Conservation (phyloP, 257 asterid species). For the Solanum pimpinellifolium region DNA sequence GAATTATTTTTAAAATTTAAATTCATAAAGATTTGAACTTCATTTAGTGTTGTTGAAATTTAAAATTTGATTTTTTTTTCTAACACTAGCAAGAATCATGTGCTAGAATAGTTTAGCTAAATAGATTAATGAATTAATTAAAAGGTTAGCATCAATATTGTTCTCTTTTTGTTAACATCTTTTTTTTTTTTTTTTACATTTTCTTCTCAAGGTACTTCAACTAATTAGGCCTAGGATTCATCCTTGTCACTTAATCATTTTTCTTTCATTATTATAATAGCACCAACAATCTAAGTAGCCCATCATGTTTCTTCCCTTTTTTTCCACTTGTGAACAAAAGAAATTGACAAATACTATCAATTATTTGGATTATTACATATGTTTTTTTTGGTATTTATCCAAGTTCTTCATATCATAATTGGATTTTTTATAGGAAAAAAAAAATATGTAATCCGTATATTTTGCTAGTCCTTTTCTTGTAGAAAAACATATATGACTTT, state of each 20-base stretch:
- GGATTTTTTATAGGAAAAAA: background rate
- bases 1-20: background rate
- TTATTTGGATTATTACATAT: background rate
- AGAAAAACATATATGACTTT: background rate
- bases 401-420: too few species aligned
- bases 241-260: background rate
- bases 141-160: background rate
- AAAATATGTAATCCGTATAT: too few species aligned
- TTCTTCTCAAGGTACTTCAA: constrained; percentile 3
- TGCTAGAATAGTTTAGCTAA: background rate
- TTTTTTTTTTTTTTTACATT: background rate
- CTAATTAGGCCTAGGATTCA: background rate
- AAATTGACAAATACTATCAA: background rate
- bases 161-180: constrained; percentile 10
- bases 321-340: background rate
- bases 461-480: background rate
- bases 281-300: background rate
- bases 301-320: background rate
- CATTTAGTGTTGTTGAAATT: background rate
- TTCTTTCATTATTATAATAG: background rate
- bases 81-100: background rate
- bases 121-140: background rate
- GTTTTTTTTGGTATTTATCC: too few species aligned
- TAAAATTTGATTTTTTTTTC: background rate
- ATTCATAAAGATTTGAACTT: background rate